Base-by-base conservation (phyloP, 305 asterid species). In the Solanum chacoense region DNA sequence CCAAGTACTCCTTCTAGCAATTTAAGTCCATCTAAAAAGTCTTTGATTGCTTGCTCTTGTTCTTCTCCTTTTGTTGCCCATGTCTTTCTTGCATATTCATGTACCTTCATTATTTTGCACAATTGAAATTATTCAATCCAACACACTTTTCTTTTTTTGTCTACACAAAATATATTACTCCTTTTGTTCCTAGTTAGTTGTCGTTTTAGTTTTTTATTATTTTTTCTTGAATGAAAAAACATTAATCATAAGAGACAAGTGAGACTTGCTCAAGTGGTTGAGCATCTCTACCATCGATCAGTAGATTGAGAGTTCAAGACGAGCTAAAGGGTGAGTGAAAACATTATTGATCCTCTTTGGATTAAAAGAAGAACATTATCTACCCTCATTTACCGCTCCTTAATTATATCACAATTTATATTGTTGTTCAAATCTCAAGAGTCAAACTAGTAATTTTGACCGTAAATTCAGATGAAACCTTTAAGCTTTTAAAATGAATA, bases 1-100 rank as follows among this genome's bases (percentile, higher is more conserved):
- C 91, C 91, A 20, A 89, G 29, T 26, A 36, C 85, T 72, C 73
- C 85, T 81, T 89, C 89, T 67, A 89, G 7, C 9, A 75, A 71
- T 32, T 89, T 87, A 20, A 89, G 79, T 26, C 67, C 69, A 63
- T 2, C 77, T 75, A 87, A 22, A 50, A 80, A 34, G 28, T 86
- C 85, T 24, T 78, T 79, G 13, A 38, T 2, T 24, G 45, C 50
- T 71, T 75, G 76, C 20, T 79, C 78, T 78, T 89, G 75, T 22
- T 65, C 85, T 87, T 71, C 88, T 59, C 86, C 89, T 86, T 72
- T 86, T 59, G 78, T 73, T 6, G 83, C 11, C 90, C 88, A 88
- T 83, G 84, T 87, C 67, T 88, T 88, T 71, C 86, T 50, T 9
- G 85, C 79, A 65, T 32, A 26, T 18, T 24, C 86, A 29, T 81